A percentile compares a stretch with the other conserved stretches of the same genome.
Conservation (phyloP, 106 monocot genomes). For the Ottelia alismoides region DNA sequence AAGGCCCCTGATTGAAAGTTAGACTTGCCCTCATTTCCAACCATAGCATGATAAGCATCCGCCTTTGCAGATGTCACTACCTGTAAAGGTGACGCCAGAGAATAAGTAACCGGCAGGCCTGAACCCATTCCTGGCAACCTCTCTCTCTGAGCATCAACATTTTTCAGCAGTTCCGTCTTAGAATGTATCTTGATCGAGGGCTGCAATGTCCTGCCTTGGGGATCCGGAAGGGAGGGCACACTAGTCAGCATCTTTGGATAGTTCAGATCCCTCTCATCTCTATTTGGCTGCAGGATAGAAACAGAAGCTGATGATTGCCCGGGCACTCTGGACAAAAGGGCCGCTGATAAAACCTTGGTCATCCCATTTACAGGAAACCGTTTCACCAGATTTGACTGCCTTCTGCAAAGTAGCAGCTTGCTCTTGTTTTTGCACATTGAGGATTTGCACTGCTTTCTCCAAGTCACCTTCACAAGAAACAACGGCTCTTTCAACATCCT, state of each 20-base stretch:
- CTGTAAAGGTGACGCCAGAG: conserved; percentile 18
- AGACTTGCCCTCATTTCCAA: conserved; percentile 21
- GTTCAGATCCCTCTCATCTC: conserved; percentile 41
- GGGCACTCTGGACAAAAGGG: conserved; percentile 12
- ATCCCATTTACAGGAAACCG: not conserved
- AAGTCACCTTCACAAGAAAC: conserved; percentile 78
- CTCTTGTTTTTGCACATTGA: conserved; percentile 57
- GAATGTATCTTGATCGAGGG: conserved; percentile 16
- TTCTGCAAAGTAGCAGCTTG: conserved; percentile 8
- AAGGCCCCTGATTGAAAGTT: conserved; percentile 9
- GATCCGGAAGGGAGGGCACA: conserved; percentile 12
- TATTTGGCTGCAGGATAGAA: conserved; percentile 21
- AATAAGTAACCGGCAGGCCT: conserved; percentile 15
- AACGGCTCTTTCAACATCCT: conserved; percentile 76
- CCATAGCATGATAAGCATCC: conserved; percentile 1
- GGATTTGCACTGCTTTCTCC: conserved; percentile 37
- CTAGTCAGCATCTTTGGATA: conserved; percentile 12
- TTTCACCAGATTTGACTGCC: conserved; percentile 16
- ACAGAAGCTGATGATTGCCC: conserved; percentile 15
- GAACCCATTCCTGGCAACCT: conserved; percentile 36
- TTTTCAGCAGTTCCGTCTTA: conserved; percentile 18
- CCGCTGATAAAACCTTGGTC: not conserved
- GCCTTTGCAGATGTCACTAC: conserved; percentile 13
- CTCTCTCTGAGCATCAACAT: conserved; percentile 16
- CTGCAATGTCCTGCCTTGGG: conserved; percentile 16